Evolutionary conservation across 768 basidiomycete genomes (phyloP), one percentile per base, ranked within the genome.

Genomic region (Boletus rufocinnamomeus): DNA sequence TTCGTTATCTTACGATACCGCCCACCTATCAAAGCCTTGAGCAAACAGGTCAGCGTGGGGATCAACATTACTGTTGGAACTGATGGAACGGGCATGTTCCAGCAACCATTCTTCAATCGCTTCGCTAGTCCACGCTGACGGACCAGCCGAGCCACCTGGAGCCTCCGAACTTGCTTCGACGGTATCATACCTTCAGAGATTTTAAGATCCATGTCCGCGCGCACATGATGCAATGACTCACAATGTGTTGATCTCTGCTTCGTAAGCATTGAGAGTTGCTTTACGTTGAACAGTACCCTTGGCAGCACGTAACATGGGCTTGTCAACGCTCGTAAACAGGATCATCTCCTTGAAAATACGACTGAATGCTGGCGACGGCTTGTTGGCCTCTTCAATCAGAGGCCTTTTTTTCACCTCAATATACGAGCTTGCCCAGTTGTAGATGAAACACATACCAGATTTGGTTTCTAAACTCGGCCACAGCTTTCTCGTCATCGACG

Each of bases 301-400:
- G 3, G 69, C 72, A 4, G 80, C 68, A 41, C 78, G 75, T 7
- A 73, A 66, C 47, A 84, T 63, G 0, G 82, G 83, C 59, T 80
- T 81, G 1, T 66, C 69, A 17, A 71, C 44, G 3, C 66, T 64
- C 1, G 81, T 71, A 11, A 83, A 63, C n/a, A 83, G 38, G 46
- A 84, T 81, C 82, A 84, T 79, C 63, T 84, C 80, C 66, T 81
- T 81, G 67, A 78, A 81, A 8, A 82, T 74, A 7, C 76, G 71
- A 54, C 78, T 79, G 58, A 77, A 80, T 0, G 75, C 69, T 0
- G 81, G 81, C 0, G 79, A 72, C 2, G 61, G 57, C 11, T 62
- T 66, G 47, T 82, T 82, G 2, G 80, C 81, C 41, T 80, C 75
- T n/a, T 80, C 79, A 1, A 82, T 74, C 21, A 61, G 50, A 0